Conservation (phyloP, 192 early-diverging fungal species). For the Coemansia sp. region DNA sequence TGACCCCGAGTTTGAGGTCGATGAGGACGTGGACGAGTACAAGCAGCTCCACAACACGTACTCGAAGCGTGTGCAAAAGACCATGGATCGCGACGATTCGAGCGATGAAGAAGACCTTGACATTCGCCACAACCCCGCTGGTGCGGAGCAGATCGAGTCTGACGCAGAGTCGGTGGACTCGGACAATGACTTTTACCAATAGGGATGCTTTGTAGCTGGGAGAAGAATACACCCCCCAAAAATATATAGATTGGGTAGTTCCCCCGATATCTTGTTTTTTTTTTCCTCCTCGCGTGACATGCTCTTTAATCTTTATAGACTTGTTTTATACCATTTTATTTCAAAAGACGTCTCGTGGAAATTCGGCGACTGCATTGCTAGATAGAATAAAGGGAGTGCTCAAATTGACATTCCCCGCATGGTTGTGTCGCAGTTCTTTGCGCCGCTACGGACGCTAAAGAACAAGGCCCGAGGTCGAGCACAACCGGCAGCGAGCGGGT, state of each 20-base stretch:
- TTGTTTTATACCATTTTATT: too few relatives aligned
- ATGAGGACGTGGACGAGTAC: slow-evolving; percentile 77
- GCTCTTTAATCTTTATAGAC: too few relatives aligned
- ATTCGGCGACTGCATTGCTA: too few relatives aligned
- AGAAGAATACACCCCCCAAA: too few relatives aligned
- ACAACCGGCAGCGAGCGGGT: background rate
- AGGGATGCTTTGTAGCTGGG: background rate
- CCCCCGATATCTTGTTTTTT: background rate
- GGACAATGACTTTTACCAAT: slow-evolving; percentile 25
- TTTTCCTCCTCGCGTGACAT: too few relatives aligned
- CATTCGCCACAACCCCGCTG: too few relatives aligned
- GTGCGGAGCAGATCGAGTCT: background rate
- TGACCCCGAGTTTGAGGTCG: slow-evolving; percentile 89
- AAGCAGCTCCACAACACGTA: slow-evolving; percentile 53
- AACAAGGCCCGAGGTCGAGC: slow-evolving; percentile 23
- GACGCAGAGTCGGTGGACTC: background rate
- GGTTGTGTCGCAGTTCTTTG: slow-evolving; percentile 49
- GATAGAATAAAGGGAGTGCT: too few relatives aligned
- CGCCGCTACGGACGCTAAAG: slow-evolving; percentile 47
- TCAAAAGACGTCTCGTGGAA: too few relatives aligned
- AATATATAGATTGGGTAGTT: too few relatives aligned
- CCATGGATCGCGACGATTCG: slow-evolving; percentile 25
- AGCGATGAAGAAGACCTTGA: slow-evolving; percentile 37
- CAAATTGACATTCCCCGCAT: slow-evolving; percentile 12
- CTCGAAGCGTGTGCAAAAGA: background rate